A percentile compares a stretch with the other conserved stretches of the same genome.
Evolutionary conservation across 768 basidiomycete species (phyloP).

Genomic region (Phlebiopsis flavidoalba): DNA sequence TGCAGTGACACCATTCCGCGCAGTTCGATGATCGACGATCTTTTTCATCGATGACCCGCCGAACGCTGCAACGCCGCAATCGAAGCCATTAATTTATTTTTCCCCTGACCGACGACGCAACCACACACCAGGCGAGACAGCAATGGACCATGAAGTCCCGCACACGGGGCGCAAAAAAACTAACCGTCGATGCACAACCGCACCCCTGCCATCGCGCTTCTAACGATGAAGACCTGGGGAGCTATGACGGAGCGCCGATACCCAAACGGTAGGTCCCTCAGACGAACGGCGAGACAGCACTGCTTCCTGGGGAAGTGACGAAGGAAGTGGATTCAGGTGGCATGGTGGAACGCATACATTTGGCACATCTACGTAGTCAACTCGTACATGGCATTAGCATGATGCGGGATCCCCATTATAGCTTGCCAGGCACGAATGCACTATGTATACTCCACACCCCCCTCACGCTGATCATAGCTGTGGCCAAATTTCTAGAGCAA

Average conservation of each 20-base stretch:
- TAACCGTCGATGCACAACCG: not conserved
- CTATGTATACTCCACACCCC: no score
- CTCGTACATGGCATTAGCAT: not conserved
- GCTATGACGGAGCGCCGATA: not conserved
- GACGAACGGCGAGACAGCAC: not conserved
- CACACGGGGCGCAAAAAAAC: not conserved
- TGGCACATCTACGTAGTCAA: not conserved
- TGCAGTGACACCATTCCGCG: no score
- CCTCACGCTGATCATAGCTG: no score
- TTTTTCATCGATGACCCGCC: conserved; percentile 1
- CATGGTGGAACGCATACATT: not conserved
- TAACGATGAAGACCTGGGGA: conserved; percentile 1
- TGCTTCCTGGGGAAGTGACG: not conserved
- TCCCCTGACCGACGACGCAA: not conserved
- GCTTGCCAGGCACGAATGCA: no score
- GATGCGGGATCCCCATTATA: no score
- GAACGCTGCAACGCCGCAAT: not conserved
- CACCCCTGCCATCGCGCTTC: not conserved
- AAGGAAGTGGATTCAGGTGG: no score
- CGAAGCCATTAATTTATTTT: not conserved
- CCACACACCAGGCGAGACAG: not conserved
- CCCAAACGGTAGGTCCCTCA: not conserved
- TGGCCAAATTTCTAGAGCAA: no score
- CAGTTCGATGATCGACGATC: not conserved
- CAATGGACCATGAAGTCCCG: not conserved